These are phyloP conservation scores for Puccinia triticina DNA, from an alignment of 1,284 basidiomycete species.

Conservation along the genomic window DNA sequence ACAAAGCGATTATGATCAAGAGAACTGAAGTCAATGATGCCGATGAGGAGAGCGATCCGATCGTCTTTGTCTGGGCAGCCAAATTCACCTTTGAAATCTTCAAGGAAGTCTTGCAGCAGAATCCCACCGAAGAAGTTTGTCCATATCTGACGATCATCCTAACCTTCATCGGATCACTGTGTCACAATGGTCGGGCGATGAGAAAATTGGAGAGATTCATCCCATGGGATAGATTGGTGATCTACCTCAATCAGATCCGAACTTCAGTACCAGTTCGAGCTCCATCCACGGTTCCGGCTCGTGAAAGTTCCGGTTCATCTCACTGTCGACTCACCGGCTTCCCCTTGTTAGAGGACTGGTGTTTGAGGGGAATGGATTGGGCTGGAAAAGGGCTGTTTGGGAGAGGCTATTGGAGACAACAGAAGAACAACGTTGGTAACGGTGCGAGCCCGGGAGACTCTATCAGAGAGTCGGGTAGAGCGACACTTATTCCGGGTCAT, in stretches of 20 bases:
- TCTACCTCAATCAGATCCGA: conserved; percentile 41
- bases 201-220: conserved; percentile 72
- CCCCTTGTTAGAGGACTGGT: conserved; percentile 92
- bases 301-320: conserved; percentile 64
- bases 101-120: conserved; percentile 67
- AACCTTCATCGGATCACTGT: conserved; percentile 80
- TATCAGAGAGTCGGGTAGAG: background rate
- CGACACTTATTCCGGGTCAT: background rate
- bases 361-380: conserved; percentile 92
- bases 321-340: conserved; percentile 64
- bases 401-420: conserved; percentile 77
- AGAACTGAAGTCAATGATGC: conserved; percentile 28
- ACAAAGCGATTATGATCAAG: conserved; percentile 32
- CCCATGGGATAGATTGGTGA: conserved; percentile 75
- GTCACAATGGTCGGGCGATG: conserved; percentile 69
- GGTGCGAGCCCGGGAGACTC: background rate
- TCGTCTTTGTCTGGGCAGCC: conserved; percentile 72
- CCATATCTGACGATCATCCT: conserved; percentile 84
- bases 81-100: conserved; percentile 80
- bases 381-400: conserved; percentile 83
- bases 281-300: conserved; percentile 63
- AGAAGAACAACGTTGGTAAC: conserved; percentile 13
- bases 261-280: conserved; percentile 64
- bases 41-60: conserved; percentile 63
- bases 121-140: conserved; percentile 58